Conservation (phyloP, 2,329 filamentous ascomycete genomes). For the Leptographium radiaticola region DNA sequence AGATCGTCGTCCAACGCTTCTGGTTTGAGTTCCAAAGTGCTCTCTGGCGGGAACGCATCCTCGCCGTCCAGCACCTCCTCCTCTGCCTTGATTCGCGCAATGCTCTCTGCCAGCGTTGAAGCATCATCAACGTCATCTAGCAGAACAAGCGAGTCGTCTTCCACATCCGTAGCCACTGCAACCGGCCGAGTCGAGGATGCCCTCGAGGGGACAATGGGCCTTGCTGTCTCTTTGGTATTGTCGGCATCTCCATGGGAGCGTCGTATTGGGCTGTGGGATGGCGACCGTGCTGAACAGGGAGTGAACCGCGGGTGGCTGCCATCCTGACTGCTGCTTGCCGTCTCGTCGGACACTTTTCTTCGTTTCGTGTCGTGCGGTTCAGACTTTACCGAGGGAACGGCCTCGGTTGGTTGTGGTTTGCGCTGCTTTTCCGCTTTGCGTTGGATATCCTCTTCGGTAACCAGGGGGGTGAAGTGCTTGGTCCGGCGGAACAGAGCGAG, state of each 20-base stretch:
- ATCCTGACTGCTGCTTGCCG: neutral
- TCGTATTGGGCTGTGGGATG: neutral
- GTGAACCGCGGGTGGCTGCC: neutral
- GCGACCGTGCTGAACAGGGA: neutral
- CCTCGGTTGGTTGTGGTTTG: slow-evolving; percentile 17
- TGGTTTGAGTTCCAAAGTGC: no score
- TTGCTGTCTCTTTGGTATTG: slow-evolving; percentile 9
- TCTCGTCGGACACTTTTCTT: slow-evolving; percentile 9
- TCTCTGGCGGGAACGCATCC: neutral
- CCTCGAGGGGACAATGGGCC: neutral
- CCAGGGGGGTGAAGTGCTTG: slow-evolving; percentile 31
- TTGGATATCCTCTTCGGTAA: slow-evolving; percentile 13
- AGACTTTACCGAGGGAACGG: neutral
- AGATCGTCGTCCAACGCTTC: neutral
- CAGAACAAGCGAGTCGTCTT: neutral
- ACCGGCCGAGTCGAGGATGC: neutral
- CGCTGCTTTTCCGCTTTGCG: slow-evolving; percentile 2
- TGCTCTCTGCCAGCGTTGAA: neutral
- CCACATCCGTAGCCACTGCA: neutral
- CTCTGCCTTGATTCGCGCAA: neutral
- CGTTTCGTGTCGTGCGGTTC: slow-evolving; percentile 4
- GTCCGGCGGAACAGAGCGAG: slow-evolving; percentile 37
- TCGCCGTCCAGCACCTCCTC: neutral
- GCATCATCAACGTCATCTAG: neutral
- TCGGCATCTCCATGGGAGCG: no score